Conservation (phyloP, 2,329 filamentous ascomycete species). For the Leptographium galeiforme region DNA sequence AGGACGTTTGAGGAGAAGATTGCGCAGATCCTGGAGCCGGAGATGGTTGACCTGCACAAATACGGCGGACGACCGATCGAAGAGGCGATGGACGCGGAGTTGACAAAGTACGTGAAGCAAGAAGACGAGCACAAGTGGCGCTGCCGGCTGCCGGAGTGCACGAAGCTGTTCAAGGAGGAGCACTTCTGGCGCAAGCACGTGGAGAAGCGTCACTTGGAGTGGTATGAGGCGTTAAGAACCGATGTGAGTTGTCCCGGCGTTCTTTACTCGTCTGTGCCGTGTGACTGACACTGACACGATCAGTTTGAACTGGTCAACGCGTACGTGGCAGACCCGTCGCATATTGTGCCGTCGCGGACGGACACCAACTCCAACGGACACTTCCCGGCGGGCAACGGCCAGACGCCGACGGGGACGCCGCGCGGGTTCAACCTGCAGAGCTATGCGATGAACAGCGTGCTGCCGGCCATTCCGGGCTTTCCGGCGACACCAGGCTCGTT, state of each 20-base stretch:
- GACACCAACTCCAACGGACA: conserved; percentile 94
- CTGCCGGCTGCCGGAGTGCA: conserved; percentile 91
- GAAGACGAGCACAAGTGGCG: conserved; percentile 96
- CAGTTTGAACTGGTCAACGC: conserved; percentile 84
- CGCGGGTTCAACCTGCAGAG: conserved; percentile 80
- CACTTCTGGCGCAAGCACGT: conserved; percentile 97
- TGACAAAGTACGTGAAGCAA: conserved; percentile 82
- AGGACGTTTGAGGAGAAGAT: conserved; percentile 98
- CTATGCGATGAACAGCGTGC: conserved; percentile 46
- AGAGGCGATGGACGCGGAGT: conserved; percentile 75
- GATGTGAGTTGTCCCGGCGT: conserved; percentile 48
- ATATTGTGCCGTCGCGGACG: conserved; percentile 84
- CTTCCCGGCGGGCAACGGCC: conserved; percentile 69
- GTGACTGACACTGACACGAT: conserved; percentile 1
- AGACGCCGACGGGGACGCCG: conserved; percentile 69
- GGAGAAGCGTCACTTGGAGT: conserved; percentile 87
- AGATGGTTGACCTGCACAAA: conserved; percentile 75
- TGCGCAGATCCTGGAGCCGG: conserved; percentile 80
- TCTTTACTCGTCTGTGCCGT: background rate
- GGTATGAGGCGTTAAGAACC: conserved; percentile 64
- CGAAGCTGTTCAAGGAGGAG: conserved; percentile 93
- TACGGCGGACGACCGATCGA: conserved; percentile 79
- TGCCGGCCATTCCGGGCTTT: conserved; percentile 46
- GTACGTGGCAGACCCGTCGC: conserved; percentile 86
- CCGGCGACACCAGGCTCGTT: conserved; percentile 23